These are phyloP conservation scores for Coprinellus aureogranulatus DNA, from an alignment of 768 basidiomycete species.

Conservation along the genomic window DNA sequence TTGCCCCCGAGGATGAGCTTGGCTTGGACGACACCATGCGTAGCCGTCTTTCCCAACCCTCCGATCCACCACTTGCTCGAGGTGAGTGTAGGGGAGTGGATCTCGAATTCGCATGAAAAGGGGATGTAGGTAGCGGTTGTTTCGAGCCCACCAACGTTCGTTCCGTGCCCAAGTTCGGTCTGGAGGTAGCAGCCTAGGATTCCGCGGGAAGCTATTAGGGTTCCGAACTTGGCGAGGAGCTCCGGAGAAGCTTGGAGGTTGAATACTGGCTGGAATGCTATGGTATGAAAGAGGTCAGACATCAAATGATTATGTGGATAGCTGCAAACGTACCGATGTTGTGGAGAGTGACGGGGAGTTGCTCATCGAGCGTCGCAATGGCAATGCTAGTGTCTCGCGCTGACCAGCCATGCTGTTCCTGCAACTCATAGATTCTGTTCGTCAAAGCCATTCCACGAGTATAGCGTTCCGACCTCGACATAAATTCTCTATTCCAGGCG, in stretches of 20 bases:
- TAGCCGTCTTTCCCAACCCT: constrained; percentile 66
- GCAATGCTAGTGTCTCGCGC: constrained; percentile 47
- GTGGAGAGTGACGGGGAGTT: constrained; percentile 43
- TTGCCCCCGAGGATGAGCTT: constrained; percentile 61
- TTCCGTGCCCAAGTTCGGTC: constrained; percentile 78
- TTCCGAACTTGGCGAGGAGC: constrained; percentile 51
- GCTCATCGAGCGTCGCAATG: constrained; percentile 48
- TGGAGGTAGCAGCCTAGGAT: constrained; percentile 74
- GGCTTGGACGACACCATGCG: constrained; percentile 75
- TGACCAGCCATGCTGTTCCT: constrained; percentile 52
- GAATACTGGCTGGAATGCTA: constrained; percentile 70
- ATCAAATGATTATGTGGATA: neutral
- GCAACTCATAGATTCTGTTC: constrained; percentile 59
- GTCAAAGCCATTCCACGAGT: constrained; percentile 52
- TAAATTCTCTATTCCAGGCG: constrained; percentile 43
- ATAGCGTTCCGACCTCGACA: constrained; percentile 57
- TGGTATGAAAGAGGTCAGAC: neutral
- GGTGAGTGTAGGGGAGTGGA: constrained; percentile 72
- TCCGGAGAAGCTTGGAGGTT: constrained; percentile 55
- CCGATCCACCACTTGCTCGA: constrained; percentile 86
- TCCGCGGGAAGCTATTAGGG: constrained; percentile 49
- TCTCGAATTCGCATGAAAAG: constrained; percentile 64
- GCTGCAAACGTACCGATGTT: constrained; percentile 31
- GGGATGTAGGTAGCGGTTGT: constrained; percentile 77
- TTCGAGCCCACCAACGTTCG: constrained; percentile 65